These are phyloP conservation scores for Luzula sylvatica DNA, from an alignment of 176 grass and related monocot genomes.

Conservation along the genomic window DNA sequence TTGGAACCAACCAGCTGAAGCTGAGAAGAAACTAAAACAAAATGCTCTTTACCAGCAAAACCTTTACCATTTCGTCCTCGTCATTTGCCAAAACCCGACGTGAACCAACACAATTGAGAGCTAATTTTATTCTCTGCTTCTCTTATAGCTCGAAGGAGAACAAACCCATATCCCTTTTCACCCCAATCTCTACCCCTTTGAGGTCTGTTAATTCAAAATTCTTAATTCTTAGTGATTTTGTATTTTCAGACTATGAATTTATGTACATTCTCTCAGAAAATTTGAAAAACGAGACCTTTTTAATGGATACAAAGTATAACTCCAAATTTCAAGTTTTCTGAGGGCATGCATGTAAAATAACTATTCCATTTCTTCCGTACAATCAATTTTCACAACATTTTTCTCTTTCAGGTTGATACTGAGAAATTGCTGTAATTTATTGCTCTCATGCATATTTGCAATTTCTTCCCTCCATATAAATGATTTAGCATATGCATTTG, in stretches of 20 bases:
- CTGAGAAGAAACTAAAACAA: not conserved
- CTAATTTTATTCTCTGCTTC: not conserved
- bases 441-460: conserved; percentile 12
- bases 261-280: not conserved
- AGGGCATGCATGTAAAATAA: not conserved
- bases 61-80: not conserved
- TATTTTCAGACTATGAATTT: not conserved
- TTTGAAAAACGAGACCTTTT: not conserved
- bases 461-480: conserved; percentile 8
- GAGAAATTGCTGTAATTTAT: conserved; percentile 8
- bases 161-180: not conserved
- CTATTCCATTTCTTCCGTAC: not conserved
- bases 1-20: not conserved
- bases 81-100: conserved; percentile 2
- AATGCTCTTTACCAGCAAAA: not conserved
- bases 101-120: not conserved
- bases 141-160: not conserved
- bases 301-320: not conserved
- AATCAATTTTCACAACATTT: not conserved
- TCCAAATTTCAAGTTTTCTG: not conserved
- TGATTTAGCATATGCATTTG: conserved; percentile 16
- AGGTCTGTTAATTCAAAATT: not conserved
- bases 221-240: not conserved
- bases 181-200: not conserved
- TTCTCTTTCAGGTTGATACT: conserved; percentile 8